Conservation (phyloP, 2,329 filamentous ascomycete genomes). For the Paecilomyces dactylethromorphus region DNA sequence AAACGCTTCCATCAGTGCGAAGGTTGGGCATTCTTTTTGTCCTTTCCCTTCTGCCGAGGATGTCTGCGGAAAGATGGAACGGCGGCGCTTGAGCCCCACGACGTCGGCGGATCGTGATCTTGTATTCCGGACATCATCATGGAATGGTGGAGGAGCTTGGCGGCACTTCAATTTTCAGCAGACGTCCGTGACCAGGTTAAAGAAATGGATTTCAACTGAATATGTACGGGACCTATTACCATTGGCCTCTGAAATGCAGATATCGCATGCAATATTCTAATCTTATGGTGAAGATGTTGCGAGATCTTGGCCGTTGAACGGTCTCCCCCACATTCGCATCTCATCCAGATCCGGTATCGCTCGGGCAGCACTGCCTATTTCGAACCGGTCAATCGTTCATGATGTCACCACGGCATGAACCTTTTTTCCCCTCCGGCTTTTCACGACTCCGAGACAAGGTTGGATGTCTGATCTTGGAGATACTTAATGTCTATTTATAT, state of each 20-base stretch:
- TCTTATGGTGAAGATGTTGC: neutral
- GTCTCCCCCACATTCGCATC: neutral
- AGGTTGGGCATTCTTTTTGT: neutral
- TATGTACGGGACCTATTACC: too few relatives aligned
- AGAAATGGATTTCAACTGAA: too few relatives aligned
- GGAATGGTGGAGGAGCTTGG: slow-evolving; percentile 4
- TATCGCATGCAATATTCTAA: too few relatives aligned
- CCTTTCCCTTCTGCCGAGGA: neutral
- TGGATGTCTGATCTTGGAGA: too few relatives aligned
- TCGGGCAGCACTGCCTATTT: neutral
- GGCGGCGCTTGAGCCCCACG: slow-evolving; percentile 21
- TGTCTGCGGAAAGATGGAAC: slow-evolving; percentile 13
- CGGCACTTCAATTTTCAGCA: too few relatives aligned
- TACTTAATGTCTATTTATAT: neutral
- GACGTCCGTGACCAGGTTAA: too few relatives aligned
- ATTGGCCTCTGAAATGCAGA: too few relatives aligned
- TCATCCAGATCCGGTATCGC: neutral
- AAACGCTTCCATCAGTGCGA: neutral
- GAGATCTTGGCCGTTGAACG: neutral
- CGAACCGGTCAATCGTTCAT: neutral
- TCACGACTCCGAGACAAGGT: too few relatives aligned
- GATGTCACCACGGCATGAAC: neutral
- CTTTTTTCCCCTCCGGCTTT: too few relatives aligned
- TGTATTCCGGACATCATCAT: neutral
- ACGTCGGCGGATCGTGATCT: neutral